Base-by-base conservation (phyloP, 192 early-diverging fungal species). In the Pecoramyces ruminantium region DNA sequence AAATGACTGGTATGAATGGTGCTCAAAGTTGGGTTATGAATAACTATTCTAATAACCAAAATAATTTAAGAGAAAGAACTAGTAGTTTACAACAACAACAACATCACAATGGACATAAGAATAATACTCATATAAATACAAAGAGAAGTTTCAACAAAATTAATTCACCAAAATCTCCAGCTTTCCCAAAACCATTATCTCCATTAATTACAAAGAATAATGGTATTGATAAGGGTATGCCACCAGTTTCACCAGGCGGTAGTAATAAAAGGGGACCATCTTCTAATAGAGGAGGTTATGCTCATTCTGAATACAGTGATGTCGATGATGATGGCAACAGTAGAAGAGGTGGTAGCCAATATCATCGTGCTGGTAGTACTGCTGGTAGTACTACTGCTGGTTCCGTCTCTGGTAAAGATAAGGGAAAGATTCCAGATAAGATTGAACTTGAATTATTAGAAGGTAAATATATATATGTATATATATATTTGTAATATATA, bases 401-500 rank as follows among this genome's bases (percentile, higher is more conserved):
- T 79, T 77, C 82, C 13, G 67, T 86, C 18, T 79, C 82, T 29
- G 84, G 86, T 82, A 94, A 94, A 82, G 91, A 92, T 29, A 95
- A 94, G 85, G 88, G 88, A 58, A 92, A 91, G 78, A 88, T 89
- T 81, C 90, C 91, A n/a, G 80, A 38, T 30, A 81, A 81, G 34
- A 81, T 38, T 38, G 51, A 29, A 30, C 78, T 79, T 28, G 81
- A 79, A 79, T 77, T 29, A 29, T 40, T 29, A 30, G 80, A 78
- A 80, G 30, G 81, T 29, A 38, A 77, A 9, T 78, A 38, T n/a
- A n/a, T n/a, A n/a, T n/a, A n/a, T n/a, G n/a, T n/a, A n/a, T n/a
- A n/a, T n/a, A n/a, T n/a, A n/a, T n/a, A n/a, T n/a, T n/a, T n/a
- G n/a, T n/a, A n/a, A n/a, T n/a, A n/a, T n/a, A n/a, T n/a, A n/a